Percentiles rank a stretch among this genome's conserved stretches.
phyloP scores from a whole-genome alignment of 2,329 filamentous ascomycete species.

The Huntiella abstrusa region DNA sequence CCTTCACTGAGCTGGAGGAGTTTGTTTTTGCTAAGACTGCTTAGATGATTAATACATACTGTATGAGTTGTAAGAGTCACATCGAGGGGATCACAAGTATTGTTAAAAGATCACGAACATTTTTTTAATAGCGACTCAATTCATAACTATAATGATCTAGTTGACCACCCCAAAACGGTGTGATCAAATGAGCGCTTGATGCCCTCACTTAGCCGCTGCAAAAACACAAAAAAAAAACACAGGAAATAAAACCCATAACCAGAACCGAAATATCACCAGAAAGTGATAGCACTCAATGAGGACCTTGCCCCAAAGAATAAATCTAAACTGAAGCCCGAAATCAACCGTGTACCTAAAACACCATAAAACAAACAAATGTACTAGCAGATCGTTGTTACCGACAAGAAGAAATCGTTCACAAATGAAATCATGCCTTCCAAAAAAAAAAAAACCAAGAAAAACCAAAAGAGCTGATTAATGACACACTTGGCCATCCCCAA shows the following conservation, averaged over 20 bases:
- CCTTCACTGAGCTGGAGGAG: constrained; percentile 32
- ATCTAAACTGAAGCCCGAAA: background rate
- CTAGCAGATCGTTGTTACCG: background rate
- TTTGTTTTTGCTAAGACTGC: constrained; percentile 23
- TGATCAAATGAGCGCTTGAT: background rate
- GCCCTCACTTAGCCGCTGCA: too few relatives aligned
- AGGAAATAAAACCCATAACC: too few relatives aligned
- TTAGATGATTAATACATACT: constrained; percentile 1
- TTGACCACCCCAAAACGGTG: too few relatives aligned
- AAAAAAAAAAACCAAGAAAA: too few relatives aligned
- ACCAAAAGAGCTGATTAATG: too few relatives aligned
- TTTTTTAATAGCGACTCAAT: background rate
- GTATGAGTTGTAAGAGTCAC: background rate
- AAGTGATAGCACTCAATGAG: too few relatives aligned
- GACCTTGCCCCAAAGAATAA: too few relatives aligned
- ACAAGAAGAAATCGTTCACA: background rate
- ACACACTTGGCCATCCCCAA: too few relatives aligned
- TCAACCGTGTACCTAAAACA: background rate
- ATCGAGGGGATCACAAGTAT: too few relatives aligned
- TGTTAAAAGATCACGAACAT: background rate
- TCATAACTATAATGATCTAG: background rate
- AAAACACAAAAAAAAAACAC: too few relatives aligned
- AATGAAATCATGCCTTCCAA: background rate
- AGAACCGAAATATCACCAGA: too few relatives aligned
- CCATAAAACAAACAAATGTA: background rate